Conservation (phyloP, 371 early-diverging fungal genomes). For the Mucor saturninus region DNA sequence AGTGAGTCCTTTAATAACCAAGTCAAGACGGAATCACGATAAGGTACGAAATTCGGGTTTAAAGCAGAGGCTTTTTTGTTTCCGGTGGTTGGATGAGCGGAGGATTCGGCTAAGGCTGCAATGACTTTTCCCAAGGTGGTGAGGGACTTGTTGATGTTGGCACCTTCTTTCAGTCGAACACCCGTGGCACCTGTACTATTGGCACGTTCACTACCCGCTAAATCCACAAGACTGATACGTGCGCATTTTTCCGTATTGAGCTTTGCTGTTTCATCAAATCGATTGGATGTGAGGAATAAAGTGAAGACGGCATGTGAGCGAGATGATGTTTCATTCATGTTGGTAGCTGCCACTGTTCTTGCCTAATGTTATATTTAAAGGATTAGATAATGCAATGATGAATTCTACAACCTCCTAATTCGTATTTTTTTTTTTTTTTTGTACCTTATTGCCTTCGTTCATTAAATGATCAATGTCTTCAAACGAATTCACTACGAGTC, state of each 20-base stretch:
- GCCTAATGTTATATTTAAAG: constrained; percentile 26
- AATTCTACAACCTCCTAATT: too few species aligned
- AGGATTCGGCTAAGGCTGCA: constrained; percentile 83
- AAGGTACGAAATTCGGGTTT: constrained; percentile 58
- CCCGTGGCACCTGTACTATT: constrained; percentile 95
- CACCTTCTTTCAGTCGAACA: constrained; percentile 94
- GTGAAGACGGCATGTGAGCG: constrained; percentile 96
- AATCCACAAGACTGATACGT: constrained; percentile 79
- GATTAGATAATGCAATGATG: too few species aligned
- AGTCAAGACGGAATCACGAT: constrained; percentile 87
- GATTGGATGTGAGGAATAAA: constrained; percentile 71
- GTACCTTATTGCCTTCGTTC: constrained; percentile 85
- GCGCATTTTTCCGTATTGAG: constrained; percentile 73
- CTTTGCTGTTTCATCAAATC: constrained; percentile 56
- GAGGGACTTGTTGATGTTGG: constrained; percentile 96
- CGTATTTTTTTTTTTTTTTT: not conserved
- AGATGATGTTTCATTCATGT: constrained; percentile 94
- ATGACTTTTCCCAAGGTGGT: constrained; percentile 97
- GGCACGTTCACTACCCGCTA: constrained; percentile 96
- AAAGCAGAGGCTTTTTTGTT: constrained; percentile 26
- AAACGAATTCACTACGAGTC: constrained; percentile 76
- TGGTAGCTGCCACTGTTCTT: constrained; percentile 92
- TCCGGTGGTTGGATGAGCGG: constrained; percentile 21
- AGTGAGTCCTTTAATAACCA: constrained; percentile 91
- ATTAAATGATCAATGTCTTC: constrained; percentile 78